Percentiles rank a stretch among this genome's conserved stretches.
phyloP scores from a whole-genome alignment of 345 rosid species.

The Populus tremula region DNA sequence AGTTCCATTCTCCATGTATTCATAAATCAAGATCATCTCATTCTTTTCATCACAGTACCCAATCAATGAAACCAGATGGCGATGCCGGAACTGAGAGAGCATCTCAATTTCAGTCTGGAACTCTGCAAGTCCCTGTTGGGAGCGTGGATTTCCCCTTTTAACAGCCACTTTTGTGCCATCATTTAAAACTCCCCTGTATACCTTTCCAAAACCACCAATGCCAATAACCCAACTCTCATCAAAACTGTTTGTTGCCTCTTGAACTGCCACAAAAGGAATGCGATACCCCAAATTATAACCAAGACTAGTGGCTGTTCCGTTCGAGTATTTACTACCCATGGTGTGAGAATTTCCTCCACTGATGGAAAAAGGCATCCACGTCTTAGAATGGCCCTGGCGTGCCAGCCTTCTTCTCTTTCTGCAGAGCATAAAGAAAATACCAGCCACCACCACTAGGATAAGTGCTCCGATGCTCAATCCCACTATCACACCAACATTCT shows the following conservation, averaged over 20 bases:
- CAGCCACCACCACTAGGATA: slow-evolving; percentile 7
- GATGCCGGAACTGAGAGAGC: slow-evolving; percentile 37
- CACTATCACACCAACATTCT: slow-evolving; percentile 22
- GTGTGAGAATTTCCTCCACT: slow-evolving; percentile 31
- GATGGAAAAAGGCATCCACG: slow-evolving; percentile 29
- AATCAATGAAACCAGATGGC: slow-evolving; percentile 35
- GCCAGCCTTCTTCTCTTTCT: slow-evolving; percentile 18
- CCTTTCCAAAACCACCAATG: slow-evolving; percentile 39
- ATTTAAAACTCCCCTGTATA: slow-evolving; percentile 23
- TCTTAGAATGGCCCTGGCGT: slow-evolving; percentile 26
- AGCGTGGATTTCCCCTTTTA: slow-evolving; percentile 33
- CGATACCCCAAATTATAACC: slow-evolving; percentile 23
- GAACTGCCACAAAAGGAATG: slow-evolving; percentile 28
- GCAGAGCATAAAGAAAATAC: slow-evolving; percentile 12
- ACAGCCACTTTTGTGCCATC: slow-evolving; percentile 30
- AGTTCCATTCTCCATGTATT: slow-evolving; percentile 39
- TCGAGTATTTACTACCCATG: slow-evolving; percentile 31
- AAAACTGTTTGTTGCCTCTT: slow-evolving; percentile 36
- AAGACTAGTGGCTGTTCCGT: slow-evolving; percentile 25
- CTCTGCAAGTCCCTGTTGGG: slow-evolving; percentile 36
- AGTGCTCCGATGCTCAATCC: slow-evolving; percentile 21
- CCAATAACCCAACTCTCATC: slow-evolving; percentile 36
- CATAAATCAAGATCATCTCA: slow-evolving; percentile 38
- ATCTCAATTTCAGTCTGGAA: slow-evolving; percentile 38
- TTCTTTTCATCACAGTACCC: slow-evolving; percentile 34